Conservation (phyloP, 768 basidiomycete species). For the Hortiboletus flavorubellus region DNA sequence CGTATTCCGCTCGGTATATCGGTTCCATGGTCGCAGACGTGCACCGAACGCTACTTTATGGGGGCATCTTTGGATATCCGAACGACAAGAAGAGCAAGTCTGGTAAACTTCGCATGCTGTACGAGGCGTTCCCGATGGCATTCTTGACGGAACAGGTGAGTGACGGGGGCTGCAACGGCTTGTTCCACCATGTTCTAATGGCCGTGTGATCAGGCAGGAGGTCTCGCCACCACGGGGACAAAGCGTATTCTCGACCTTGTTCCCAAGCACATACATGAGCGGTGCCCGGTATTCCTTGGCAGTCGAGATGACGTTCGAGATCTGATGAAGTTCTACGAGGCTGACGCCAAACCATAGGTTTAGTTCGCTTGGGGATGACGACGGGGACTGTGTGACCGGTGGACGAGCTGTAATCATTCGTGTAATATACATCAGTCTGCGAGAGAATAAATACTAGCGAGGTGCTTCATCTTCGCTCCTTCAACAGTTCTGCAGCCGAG, state of each 20-base stretch:
- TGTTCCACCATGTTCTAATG: neutral
- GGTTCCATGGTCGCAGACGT: constrained; percentile 99
- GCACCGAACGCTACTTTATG: constrained; percentile 92
- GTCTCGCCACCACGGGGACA: constrained; percentile 94
- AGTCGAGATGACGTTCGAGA: constrained; percentile 92
- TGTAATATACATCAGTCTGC: constrained; percentile 6
- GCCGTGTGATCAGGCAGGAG: constrained; percentile 68
- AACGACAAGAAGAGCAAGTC: constrained; percentile 96
- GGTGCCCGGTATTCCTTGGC: constrained; percentile 91
- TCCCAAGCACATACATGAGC: constrained; percentile 84
- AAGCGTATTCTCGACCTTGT: constrained; percentile 89
- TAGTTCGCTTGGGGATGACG: neutral
- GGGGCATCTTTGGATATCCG: constrained; percentile 98
- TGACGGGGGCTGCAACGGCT: neutral
- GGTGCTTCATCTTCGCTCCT: neutral
- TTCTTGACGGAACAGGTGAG: constrained; percentile 88
- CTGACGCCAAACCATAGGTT: constrained; percentile 19
- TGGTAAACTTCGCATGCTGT: constrained; percentile 91
- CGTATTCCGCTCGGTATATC: constrained; percentile 91
- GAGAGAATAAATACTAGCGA: neutral
- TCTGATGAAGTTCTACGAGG: constrained; percentile 79
- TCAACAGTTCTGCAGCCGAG: neutral
- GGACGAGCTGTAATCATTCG: neutral
- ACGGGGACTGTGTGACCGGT: neutral
- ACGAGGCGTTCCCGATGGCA: constrained; percentile 98